Evolutionary conservation across 192 early-diverging fungal genomes (phyloP), one percentile per base, ranked within the genome.

Genomic region (Backusella morwellensis): DNA sequence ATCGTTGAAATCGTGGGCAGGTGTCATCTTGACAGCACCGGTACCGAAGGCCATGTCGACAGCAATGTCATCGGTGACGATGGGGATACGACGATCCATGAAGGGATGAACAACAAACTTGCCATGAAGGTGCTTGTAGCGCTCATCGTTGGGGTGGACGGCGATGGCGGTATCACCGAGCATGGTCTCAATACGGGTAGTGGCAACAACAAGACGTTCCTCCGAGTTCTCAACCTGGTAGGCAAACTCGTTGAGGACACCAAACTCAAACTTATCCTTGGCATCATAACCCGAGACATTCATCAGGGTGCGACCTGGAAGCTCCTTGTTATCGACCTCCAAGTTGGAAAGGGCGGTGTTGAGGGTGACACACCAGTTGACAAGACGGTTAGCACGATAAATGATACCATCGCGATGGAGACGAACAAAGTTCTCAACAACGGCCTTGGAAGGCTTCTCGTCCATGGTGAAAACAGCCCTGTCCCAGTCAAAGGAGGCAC

Each of bases 111-210:
- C 84, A 15, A 91, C 97, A 80, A 84, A 95, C 84, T 98, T 98
- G 40, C 98, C 98, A 67, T 95, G 93, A 26, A 98, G 91, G 79
- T 97, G 94, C 80, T 87, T 95, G 88, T 98, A 99, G 67, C 98
- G 93, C 73, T 87, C 83, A 82, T 99, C 98, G 26, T 91, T 79
- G 32, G 98, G 97, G 78, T 99, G 94, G 40, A 99, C 92, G 63
- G 95, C 97, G 84, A 99, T 90, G 17, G 95, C 98, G 7, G 97
- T 94, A 86, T 99, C 98, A 74, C 97, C 98, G 29, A 99, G 88
- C 98, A 99, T 99, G 68, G 98, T 99, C 86, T 99, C 98, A 72
- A 98, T 88, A 94, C 98, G 97, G 11, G 98, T 99, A 12, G 98
- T 99, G 9, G 98, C 98, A 63, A 99, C 95, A 78, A 96, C 83